Evolutionary conservation across 2,329 filamentous ascomycete species (phyloP).

Genomic region (Penicillium sp.): DNA sequence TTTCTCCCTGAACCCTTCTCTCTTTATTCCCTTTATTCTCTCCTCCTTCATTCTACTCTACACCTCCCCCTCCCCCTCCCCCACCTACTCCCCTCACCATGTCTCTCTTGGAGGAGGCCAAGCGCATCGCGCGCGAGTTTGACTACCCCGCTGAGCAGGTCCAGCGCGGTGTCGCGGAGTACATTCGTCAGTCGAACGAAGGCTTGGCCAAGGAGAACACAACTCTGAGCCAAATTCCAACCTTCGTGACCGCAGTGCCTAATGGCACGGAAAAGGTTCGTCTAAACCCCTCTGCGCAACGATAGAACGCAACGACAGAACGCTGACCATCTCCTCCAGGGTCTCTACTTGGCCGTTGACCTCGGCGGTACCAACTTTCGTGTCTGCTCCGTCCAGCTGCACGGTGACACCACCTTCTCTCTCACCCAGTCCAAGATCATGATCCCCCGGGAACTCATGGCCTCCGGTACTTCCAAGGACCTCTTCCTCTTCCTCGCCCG

Average conservation of each 20-base stretch:
- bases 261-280: slow-evolving; percentile 94
- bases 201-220: slow-evolving; percentile 78
- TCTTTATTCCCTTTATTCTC: not conserved
- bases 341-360: slow-evolving; percentile 93
- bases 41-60: not conserved
- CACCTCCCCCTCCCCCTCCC: slow-evolving; percentile 1
- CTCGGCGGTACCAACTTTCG: slow-evolving; percentile 98
- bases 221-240: slow-evolving; percentile 92
- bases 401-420: slow-evolving; percentile 93
- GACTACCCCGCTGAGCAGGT: slow-evolving; percentile 79
- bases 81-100: slow-evolving; percentile 21
- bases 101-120: slow-evolving; percentile 68
- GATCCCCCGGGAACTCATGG: slow-evolving; percentile 89
- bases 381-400: slow-evolving; percentile 91
- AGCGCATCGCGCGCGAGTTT: slow-evolving; percentile 81
- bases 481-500: slow-evolving; percentile 92
- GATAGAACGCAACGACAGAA: no score
- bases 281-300: not conserved
- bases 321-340: slow-evolving; percentile 57
- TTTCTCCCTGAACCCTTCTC: not conserved
- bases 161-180: slow-evolving; percentile 80
- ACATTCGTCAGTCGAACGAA: slow-evolving; percentile 84
- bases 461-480: slow-evolving; percentile 80
- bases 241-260: slow-evolving; percentile 92
- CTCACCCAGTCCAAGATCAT: slow-evolving; percentile 90